These are phyloP conservation scores for Trichoderma oligosporum DNA, from an alignment of 2,329 filamentous ascomycete genomes.

Conservation along the genomic window DNA sequence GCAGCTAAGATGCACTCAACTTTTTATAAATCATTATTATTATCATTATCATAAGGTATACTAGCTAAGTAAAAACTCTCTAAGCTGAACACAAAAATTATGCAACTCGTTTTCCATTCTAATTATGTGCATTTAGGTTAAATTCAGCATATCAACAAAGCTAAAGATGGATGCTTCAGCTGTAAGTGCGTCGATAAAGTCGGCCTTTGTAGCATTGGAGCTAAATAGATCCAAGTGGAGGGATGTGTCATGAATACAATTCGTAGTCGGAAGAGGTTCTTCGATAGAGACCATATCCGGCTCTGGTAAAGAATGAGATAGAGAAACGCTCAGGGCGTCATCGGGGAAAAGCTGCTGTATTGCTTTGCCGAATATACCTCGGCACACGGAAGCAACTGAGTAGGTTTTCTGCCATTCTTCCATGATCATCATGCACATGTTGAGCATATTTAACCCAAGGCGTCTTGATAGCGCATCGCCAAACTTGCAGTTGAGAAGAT, in stretches of 20 bases:
- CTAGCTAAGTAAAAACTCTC: too few relatives aligned
- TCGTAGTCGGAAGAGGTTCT: not conserved
- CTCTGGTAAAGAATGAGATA: conserved; percentile 5
- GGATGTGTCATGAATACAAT: not conserved
- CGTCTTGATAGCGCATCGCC: conserved; percentile 7
- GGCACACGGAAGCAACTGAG: conserved; percentile 14
- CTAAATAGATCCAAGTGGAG: conserved; percentile 8
- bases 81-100: too few relatives aligned
- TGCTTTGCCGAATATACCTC: conserved; percentile 14
- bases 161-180: conserved; percentile 14
- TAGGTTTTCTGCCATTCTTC: conserved; percentile 10
- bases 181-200: conserved; percentile 12
- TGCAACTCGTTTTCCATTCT: too few relatives aligned
- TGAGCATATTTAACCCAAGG: conserved; percentile 10
- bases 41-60: too few relatives aligned
- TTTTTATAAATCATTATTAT: too few relatives aligned
- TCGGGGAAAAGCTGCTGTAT: conserved; percentile 14
- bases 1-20: too few relatives aligned
- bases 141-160: conserved; percentile 14
- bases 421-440: conserved; percentile 17
- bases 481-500: conserved; percentile 15
- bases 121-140: too few relatives aligned
- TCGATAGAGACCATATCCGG: not conserved
- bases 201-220: not conserved
- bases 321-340: conserved; percentile 2